Base-by-base conservation (phyloP, 805 yeast genomes). In the Ogataea corticis region DNA sequence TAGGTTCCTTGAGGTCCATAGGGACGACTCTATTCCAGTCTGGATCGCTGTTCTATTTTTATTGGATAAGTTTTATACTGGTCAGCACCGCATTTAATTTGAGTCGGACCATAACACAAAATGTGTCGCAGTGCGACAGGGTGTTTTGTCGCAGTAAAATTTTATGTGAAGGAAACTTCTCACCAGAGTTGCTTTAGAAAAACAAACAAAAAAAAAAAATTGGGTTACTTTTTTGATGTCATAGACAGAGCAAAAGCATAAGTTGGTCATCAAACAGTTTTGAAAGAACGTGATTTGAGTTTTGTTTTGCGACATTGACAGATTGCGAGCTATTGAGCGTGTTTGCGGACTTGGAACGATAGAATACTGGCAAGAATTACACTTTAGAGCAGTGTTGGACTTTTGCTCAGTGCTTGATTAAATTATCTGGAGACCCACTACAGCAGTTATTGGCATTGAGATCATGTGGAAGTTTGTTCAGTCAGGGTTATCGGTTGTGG, bases 401-500 rank as follows among this genome's bases (percentile, higher is more conserved):
- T 23, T 31, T 35, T 35, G 38, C 38, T 25, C 38, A 23, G 29
- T 21, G 29, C n/a, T 35, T 35, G 29, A 18, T 14, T 35, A 13
- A 10, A 19, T 23, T 35, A 17, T 33, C 19, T 16, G 11, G 11
- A 32, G 32, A 5, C 12, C 10, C 19, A 14, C 32, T 33, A 6
- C 19, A 12, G 15, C 5, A 16, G 14, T n/a, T 28, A 7, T 28
- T 15, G 25, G 25, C 7, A 5, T 9, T 9, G 25, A 21, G 25
- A 21, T n/a, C 25, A 65, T 65, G 69, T 65, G 69, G 69, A 65
- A 63, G 44, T 42, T 63, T 43, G 65, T 63, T 38, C 69, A 65
- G 48, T 54, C 64, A 4, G 69, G 67, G 13, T 44, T 63, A n/a
- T 87, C 97, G n/a, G 94, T 95, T 5, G 94, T 90, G 37, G 92